Base-by-base conservation (phyloP, 2,329 filamentous ascomycete genomes). In the Epichloe gansuensis region DNA sequence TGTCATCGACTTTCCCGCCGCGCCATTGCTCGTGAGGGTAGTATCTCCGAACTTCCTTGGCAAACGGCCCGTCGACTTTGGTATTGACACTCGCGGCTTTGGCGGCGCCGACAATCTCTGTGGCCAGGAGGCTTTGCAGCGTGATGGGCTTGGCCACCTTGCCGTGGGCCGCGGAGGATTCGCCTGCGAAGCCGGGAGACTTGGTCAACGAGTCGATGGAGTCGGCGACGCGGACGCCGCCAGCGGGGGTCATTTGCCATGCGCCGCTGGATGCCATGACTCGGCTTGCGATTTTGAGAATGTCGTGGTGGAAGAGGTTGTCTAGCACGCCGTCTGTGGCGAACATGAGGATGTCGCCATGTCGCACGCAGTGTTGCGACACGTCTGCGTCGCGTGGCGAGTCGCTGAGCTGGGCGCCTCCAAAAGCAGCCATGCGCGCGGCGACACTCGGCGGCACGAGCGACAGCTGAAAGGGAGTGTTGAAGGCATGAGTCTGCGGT, bases 291-390 rank as follows among this genome's bases (percentile, higher is more conserved):
- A 94, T 81, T 54, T 82, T 80, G 12, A 98, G 76, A 34, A 94
- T 84, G 58, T 98, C 89, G 63, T 95, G 87, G 61, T 89, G 86
- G 63, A 88, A 93, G 35, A 98, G 75, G 61, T 98, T 98, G 67
- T 98, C 93, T 78, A 93, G 93, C 4, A 97, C 85, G 4, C 93
- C 93, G 67, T 98, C 93, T 0, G 89, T 95, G 2, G 89, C 93
- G 59, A 98, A 86, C 17, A 98, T 71, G n/a, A 97, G 73, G 2
- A 98, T 85, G 64, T 98, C 93, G 21, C 93, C 93, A 66, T 97
- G 89, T 57, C 85, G 83, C 51, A 97, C 77, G 42, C 74, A 69
- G 65, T 94, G 83, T 54, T 82, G 82, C 15, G 84, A 85, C 31
- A 94, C 78, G 63, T 87, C 85, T 21, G 93, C 87, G 62, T 97